phyloP scores from a whole-genome alignment of 495 filamentous ascomycete species.

The Rhypophila decipiens region DNA sequence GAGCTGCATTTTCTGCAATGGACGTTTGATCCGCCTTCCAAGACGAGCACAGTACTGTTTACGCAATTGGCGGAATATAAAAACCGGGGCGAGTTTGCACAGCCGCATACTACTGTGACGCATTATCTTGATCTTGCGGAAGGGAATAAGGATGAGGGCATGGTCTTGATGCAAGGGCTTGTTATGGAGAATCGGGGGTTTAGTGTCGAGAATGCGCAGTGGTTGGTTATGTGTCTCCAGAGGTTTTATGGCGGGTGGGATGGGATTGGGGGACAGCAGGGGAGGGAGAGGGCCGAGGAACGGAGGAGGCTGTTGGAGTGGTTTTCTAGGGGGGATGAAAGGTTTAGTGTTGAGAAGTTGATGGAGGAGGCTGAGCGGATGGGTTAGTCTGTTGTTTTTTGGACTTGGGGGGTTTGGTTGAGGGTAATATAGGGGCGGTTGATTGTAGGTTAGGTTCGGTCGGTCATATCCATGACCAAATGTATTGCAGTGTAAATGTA shows the following conservation, averaged over 20 bases:
- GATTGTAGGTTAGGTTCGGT: too few species aligned
- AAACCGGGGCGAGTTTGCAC: slow-evolving; percentile 77
- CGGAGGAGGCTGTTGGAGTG: slow-evolving; percentile 66
- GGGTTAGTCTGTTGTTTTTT: slow-evolving; percentile 21
- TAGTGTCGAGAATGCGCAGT: slow-evolving; percentile 70
- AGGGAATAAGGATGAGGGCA: slow-evolving; percentile 58
- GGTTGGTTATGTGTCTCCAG: slow-evolving; percentile 90
- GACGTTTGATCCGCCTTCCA: slow-evolving; percentile 55
- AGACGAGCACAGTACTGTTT: slow-evolving; percentile 79
- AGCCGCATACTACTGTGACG: slow-evolving; percentile 88
- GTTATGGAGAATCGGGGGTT: slow-evolving; percentile 75
- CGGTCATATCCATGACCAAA: too few species aligned
- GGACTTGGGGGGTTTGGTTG: background rate
- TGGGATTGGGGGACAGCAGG: slow-evolving; percentile 40
- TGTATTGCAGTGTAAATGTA: too few species aligned
- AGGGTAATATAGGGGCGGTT: background rate
- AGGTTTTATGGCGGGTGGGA: slow-evolving; percentile 68
- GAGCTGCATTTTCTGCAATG: slow-evolving; percentile 82
- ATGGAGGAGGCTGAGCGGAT: slow-evolving; percentile 81
- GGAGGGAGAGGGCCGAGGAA: slow-evolving; percentile 27
- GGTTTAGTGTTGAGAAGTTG: slow-evolving; percentile 77
- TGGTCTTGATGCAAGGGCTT: slow-evolving; percentile 78
- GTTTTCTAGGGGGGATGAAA: slow-evolving; percentile 70
- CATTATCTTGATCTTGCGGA: slow-evolving; percentile 75
- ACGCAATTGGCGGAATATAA: slow-evolving; percentile 90